phyloP scores from a whole-genome alignment of 495 filamentous ascomycete genomes.

The Collariella sp. region DNA sequence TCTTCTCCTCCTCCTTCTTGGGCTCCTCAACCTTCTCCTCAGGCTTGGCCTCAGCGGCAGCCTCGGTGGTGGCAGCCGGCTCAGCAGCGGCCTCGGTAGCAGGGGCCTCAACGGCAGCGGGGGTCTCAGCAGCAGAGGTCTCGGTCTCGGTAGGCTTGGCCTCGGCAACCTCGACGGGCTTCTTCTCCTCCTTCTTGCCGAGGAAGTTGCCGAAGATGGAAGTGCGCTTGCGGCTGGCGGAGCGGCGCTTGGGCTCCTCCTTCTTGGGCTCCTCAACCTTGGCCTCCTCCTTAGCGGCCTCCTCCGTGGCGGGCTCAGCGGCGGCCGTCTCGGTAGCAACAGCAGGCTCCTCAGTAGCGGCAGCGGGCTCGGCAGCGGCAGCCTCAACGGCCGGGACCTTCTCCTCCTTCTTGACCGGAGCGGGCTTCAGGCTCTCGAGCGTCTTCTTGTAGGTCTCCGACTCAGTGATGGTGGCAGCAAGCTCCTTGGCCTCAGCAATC shows the following conservation, averaged over 20 bases:
- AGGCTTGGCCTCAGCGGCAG: constrained; percentile 21
- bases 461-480: constrained; percentile 56
- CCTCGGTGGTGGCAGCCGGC: constrained; percentile 25
- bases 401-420: constrained; percentile 40
- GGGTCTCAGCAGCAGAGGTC: constrained; percentile 28
- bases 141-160: constrained; percentile 41
- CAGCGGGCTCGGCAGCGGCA: constrained; percentile 33
- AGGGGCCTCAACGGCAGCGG: constrained; percentile 16
- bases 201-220: constrained; percentile 74
- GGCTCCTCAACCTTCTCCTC: constrained; percentile 22
- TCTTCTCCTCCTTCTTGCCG: constrained; percentile 65
- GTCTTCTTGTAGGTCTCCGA: constrained; percentile 73
- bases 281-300: constrained; percentile 36
- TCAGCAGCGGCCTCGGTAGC: constrained; percentile 27
- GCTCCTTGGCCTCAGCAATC: constrained; percentile 66
- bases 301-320: constrained; percentile 34
- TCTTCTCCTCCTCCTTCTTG: constrained; percentile 30
- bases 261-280: constrained; percentile 35
- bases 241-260: constrained; percentile 53
- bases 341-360: constrained; percentile 43
- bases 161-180: constrained; percentile 45
- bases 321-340: constrained; percentile 38
- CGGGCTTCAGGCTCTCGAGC: constrained; percentile 62
- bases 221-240: constrained; percentile 76
- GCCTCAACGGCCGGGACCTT: constrained; percentile 33